Evolutionary conservation across 768 basidiomycete genomes (phyloP).

Genomic region (Leucogyrophana mollusca): DNA sequence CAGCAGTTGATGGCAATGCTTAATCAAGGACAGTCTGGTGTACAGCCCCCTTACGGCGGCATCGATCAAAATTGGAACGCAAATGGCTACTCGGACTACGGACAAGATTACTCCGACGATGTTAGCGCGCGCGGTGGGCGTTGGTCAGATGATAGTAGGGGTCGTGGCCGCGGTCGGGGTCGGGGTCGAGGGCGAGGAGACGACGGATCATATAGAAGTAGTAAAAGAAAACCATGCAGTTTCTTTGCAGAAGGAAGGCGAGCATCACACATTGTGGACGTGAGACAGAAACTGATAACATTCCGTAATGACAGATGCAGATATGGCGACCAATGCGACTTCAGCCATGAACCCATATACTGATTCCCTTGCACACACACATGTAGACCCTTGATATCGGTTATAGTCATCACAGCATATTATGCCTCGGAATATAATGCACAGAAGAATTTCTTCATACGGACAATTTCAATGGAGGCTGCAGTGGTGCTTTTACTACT

Average conservation of each 20-base stretch:
- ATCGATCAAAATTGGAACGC: constrained; percentile 40
- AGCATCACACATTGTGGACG: constrained; percentile 47
- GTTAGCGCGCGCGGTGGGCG: constrained; percentile 39
- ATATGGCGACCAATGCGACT: constrained; percentile 87
- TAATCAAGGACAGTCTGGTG: constrained; percentile 28
- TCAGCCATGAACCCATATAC: constrained; percentile 60
- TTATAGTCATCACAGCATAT: too few species aligned
- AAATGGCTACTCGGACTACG: constrained; percentile 44
- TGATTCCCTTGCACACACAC: constrained; percentile 11
- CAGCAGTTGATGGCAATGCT: constrained; percentile 52
- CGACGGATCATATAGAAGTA: constrained; percentile 69
- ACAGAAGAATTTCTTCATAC: too few species aligned
- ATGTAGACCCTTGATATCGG: too few species aligned
- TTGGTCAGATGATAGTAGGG: constrained; percentile 43
- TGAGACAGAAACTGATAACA: constrained; percentile 35
- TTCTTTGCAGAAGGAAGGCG: constrained; percentile 92
- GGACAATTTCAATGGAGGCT: too few species aligned
- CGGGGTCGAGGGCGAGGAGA: constrained; percentile 56
- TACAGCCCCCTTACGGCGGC: constrained; percentile 35
- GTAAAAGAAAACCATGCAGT: constrained; percentile 87
- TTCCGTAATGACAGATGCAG: constrained; percentile 73
- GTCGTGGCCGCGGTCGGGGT: constrained; percentile 56
- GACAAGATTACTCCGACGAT: constrained; percentile 48
- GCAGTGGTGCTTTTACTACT: too few species aligned
- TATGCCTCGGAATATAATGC: too few species aligned